A percentile compares a stretch with the other conserved stretches of the same genome.
phyloP scores from a whole-genome alignment of 495 filamentous ascomycete genomes.

The Penicillium fimorum region DNA sequence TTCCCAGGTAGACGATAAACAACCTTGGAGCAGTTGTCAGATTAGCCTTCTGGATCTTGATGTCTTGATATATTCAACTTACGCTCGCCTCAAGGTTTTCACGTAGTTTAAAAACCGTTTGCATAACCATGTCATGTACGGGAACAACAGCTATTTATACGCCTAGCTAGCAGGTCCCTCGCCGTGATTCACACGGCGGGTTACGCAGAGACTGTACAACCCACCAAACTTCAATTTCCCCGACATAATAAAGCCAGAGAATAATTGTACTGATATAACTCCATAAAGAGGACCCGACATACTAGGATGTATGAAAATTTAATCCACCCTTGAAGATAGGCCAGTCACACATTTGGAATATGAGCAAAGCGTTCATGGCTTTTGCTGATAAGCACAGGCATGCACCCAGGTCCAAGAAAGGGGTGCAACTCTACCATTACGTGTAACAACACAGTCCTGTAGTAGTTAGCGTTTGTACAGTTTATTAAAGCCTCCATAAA shows the following conservation, averaged over 20 bases:
- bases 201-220: constrained; percentile 14
- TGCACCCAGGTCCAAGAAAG: not conserved
- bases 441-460: constrained; percentile 7
- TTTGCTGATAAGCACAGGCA: not conserved
- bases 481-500: not conserved
- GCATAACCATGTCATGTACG: not conserved
- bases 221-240: not conserved
- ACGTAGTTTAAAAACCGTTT: not conserved
- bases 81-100: not conserved
- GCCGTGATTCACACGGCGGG: not conserved
- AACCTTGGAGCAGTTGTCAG: not conserved
- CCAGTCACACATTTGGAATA: not conserved
- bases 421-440: constrained; percentile 15
- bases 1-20: not conserved
- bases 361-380: not conserved
- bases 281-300: not conserved
- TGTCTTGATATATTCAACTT: not conserved
- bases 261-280: not conserved
- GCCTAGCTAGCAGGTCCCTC: not conserved
- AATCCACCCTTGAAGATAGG: not conserved
- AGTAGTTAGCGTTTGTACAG: not conserved
- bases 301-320: not conserved
- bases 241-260: not conserved
- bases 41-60: not conserved
- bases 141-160: not conserved